Evolutionary conservation across 257 asterid species (phyloP).

Genomic region (Scutellaria baicalensis): DNA sequence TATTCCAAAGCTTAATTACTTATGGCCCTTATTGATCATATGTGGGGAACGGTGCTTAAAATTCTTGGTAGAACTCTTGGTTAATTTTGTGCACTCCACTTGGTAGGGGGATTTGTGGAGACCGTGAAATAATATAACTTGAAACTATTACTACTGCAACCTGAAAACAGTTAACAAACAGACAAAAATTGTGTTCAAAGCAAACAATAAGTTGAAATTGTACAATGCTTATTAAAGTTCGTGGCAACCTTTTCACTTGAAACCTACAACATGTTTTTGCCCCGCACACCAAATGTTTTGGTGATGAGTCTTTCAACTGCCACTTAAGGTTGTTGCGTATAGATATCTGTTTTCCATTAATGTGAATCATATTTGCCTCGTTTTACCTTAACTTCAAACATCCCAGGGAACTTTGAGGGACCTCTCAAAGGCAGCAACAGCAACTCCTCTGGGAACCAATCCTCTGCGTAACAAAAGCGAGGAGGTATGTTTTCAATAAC

Average conservation of each 20-base stretch:
- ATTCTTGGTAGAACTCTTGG: not conserved
- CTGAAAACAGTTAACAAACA: not conserved
- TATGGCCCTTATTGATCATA: not conserved
- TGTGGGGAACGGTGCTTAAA: not conserved
- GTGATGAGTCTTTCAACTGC: not conserved
- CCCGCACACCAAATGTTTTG: not conserved
- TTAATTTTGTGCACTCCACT: no score
- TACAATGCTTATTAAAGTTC: not conserved
- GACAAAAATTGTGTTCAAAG: not conserved
- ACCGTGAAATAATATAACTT: no score
- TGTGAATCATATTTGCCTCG: not conserved
- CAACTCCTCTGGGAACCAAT: constrained; percentile 22
- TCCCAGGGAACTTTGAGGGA: constrained; percentile 62
- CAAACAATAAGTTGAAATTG: no score
- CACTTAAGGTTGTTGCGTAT: not conserved
- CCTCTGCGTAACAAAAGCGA: constrained; percentile 32
- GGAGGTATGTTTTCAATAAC: constrained; percentile 36
- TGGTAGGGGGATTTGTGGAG: not conserved
- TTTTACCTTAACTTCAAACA: not conserved
- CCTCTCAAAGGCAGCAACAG: constrained; percentile 50
- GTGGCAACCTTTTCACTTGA: not conserved
- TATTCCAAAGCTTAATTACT: not conserved
- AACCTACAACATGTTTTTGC: not conserved
- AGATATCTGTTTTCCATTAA: not conserved
- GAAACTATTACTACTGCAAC: not conserved